phyloP scores from a whole-genome alignment of 306 rosid genomes.

The Castanea sativa region DNA sequence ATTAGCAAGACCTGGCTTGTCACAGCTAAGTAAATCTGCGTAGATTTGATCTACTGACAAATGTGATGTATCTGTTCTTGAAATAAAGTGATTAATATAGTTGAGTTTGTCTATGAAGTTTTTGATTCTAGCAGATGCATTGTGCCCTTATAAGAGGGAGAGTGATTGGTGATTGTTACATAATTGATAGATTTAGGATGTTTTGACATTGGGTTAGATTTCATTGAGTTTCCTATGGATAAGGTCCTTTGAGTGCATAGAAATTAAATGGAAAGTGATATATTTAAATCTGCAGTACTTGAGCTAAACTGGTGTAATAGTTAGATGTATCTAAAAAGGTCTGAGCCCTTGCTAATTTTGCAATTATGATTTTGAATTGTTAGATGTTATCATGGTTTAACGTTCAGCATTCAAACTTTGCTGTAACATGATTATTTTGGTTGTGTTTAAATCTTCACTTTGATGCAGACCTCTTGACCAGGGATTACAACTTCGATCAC shows the following conservation, averaged over 20 bases:
- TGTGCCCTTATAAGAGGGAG: not conserved
- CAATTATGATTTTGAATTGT: not conserved
- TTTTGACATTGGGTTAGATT: not conserved
- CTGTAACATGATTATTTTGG: not conserved
- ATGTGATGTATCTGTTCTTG: not conserved
- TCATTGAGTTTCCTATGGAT: not conserved
- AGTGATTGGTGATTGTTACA: not conserved
- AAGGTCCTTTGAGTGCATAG: not conserved
- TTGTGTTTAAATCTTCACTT: not conserved
- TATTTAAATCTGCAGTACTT: not conserved
- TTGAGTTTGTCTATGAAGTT: not conserved
- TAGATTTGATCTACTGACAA: not conserved
- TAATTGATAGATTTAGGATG: not conserved
- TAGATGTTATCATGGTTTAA: not conserved
- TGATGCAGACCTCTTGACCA: slow-evolving; percentile 76
- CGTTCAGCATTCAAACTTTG: not conserved
- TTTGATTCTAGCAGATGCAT: not conserved
- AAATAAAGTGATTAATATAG: not conserved
- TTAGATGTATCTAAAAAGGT: not conserved
- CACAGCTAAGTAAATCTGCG: not conserved
- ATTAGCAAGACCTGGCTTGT: not conserved
- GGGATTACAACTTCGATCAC: slow-evolving; percentile 82
- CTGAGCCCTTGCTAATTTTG: not conserved
- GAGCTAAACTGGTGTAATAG: not conserved
- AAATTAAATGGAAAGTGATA: not conserved